These are phyloP conservation scores for Gracilaria caudata DNA, from an alignment of 23 red algal species.

Conservation along the genomic window DNA sequence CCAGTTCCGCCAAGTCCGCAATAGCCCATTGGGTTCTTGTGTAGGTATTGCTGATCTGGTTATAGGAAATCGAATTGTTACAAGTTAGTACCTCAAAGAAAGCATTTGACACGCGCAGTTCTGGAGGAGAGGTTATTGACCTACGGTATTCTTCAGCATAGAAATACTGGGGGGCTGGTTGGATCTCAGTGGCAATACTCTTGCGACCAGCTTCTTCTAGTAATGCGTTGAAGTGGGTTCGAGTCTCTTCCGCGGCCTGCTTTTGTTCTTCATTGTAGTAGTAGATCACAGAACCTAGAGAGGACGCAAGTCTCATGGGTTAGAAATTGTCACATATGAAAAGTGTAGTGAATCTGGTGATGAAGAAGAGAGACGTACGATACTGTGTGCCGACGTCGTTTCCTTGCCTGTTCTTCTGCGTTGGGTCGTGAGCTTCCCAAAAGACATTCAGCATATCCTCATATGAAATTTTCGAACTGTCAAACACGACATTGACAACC, in stretches of 20 bases:
- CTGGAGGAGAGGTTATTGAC: neutral
- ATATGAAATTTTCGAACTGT: slow-evolving; percentile 62
- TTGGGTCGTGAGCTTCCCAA: slow-evolving; percentile 84
- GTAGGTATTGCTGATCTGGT: slow-evolving; percentile 93
- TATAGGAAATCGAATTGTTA: neutral
- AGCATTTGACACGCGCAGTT: neutral
- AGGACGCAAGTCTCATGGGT: neutral
- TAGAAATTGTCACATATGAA: neutral
- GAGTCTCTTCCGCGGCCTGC: slow-evolving; percentile 70
- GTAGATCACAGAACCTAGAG: slow-evolving; percentile 75
- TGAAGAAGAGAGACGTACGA: slow-evolving; percentile 24
- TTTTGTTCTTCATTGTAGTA: slow-evolving; percentile 83
- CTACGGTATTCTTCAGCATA: slow-evolving; percentile 88
- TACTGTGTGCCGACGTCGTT: slow-evolving; percentile 97
- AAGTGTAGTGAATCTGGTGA: neutral
- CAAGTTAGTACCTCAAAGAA: no score
- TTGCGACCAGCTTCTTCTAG: slow-evolving; percentile 53
- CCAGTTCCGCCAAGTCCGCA: slow-evolving; percentile 78
- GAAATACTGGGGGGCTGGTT: slow-evolving; percentile 65
- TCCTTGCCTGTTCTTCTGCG: slow-evolving; percentile 89
- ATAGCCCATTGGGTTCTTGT: slow-evolving; percentile 86
- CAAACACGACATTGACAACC: slow-evolving; percentile 81
- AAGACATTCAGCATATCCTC: slow-evolving; percentile 85
- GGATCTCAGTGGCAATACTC: slow-evolving; percentile 59
- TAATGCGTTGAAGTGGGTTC: slow-evolving; percentile 59